Evolutionary conservation across 148 eudicot genomes (phyloP), one percentile per base, ranked within the genome.

Genomic region (Chenopodium formosanum): DNA sequence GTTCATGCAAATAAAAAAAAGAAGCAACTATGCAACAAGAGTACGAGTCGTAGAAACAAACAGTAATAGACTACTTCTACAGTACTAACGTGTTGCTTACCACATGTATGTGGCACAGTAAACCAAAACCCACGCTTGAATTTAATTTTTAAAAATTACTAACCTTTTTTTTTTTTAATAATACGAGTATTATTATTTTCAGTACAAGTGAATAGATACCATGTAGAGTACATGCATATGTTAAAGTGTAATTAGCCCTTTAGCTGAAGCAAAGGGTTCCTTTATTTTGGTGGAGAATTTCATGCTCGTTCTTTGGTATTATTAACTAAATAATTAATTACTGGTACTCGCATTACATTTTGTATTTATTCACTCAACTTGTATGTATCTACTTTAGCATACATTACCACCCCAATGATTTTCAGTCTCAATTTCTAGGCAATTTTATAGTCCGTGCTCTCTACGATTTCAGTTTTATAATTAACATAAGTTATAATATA

Each of bases 51-150:
- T 5, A 40, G 44, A 40, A 5, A 40, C 44, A 40, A 5, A 40
- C 44, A 53, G 60, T 13, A 11, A 48, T 48, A 16, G 60, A 53
- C 19, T 53, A 53, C 60, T 13, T 25, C 25, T 25, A 25, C 25
- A 25, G 25, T 25, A 53, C 6, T 71, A 71, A 25, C 52, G 25
- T 71, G 29, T 8, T 40, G 50, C 74, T 17, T 68, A 71, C 74
- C 50, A 40, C 50, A 71, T 37, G 46, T 71, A 19, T 37, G 46
- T 71, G 25, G 74, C 74, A 40, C 74, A 40, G 14, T 71, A 37
- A 71, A n/a, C 23, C 74, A 71, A 71, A 71, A 23, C 74, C 50
- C 74, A 71, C 50, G 74, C 74, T 37, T 71, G 52, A 40, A 71
- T 2, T 17, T 19, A 20, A 29, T 32, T 32, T 32, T 2, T 2